A percentile compares a stretch with the other conserved stretches of the same genome.
Evolutionary conservation across 139 green algal species (phyloP).

Genomic region (Gonium pectorale): DNA sequence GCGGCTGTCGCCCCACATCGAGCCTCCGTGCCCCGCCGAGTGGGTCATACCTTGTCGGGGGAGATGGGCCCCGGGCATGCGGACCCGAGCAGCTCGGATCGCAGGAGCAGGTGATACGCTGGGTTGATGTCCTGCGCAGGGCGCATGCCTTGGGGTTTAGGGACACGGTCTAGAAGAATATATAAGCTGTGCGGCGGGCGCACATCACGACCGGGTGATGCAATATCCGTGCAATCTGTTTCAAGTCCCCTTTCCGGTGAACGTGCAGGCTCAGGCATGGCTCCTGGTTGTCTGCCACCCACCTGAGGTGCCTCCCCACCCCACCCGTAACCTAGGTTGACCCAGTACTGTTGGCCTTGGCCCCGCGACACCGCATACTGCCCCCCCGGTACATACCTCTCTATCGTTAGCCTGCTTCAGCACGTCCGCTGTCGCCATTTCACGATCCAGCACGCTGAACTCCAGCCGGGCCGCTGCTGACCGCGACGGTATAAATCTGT

Average conservation of each 20-base stretch:
- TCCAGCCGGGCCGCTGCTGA: conserved; percentile 74
- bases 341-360: too few species aligned
- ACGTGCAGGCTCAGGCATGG: too few species aligned
- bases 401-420: conserved; percentile 51
- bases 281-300: too few species aligned
- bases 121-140: conserved; percentile 71
- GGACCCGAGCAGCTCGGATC: conserved; percentile 77
- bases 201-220: too few species aligned
- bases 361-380: background rate
- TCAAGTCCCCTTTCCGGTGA: too few species aligned
- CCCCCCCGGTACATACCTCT: conserved; percentile 53
- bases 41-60: conserved; percentile 64
- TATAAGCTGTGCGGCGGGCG: too few species aligned
- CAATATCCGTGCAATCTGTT: too few species aligned
- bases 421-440: conserved; percentile 68
- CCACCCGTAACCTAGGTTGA: too few species aligned
- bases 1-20: too few species aligned
- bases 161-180: too few species aligned
- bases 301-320: too few species aligned
- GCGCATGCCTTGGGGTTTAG: background rate
- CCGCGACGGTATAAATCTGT: conserved; percentile 88
- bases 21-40: too few species aligned
- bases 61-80: conserved; percentile 56
- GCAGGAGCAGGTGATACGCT: conserved; percentile 87
- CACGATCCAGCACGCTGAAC: conserved; percentile 81